Conservation (phyloP, 352 stramenopile genomes). For the Detonula confervacea region DNA sequence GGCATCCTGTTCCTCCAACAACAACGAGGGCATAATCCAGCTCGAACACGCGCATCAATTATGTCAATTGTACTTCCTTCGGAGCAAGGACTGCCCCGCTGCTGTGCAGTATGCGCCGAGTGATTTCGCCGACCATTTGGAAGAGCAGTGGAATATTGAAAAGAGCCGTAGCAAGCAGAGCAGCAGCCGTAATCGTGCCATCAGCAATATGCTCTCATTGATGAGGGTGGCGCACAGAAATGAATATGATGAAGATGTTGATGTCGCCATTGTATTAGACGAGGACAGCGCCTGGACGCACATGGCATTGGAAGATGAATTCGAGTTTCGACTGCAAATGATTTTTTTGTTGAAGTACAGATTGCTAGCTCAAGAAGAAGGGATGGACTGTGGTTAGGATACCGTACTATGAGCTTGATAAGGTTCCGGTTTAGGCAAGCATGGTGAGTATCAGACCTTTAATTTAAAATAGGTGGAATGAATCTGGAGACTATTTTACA, state of each 20-base stretch:
- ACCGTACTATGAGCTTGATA: constrained; percentile 86
- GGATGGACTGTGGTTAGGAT: constrained; percentile 83
- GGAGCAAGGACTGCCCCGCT: constrained; percentile 69
- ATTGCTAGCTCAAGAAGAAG: constrained; percentile 81
- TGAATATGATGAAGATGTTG: constrained; percentile 86
- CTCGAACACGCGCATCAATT: constrained; percentile 85
- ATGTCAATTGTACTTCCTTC: constrained; percentile 80
- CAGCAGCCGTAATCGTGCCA: constrained; percentile 71
- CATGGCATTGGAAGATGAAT: constrained; percentile 62
- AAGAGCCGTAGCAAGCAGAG: constrained; percentile 77
- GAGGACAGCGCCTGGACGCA: constrained; percentile 72
- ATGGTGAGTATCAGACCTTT: constrained; percentile 83
- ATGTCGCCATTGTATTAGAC: constrained; percentile 83
- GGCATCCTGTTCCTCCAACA: constrained; percentile 56
- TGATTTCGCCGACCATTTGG: constrained; percentile 72
- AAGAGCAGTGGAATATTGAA: constrained; percentile 76
- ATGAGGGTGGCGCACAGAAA: constrained; percentile 83
- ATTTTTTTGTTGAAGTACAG: constrained; percentile 85
- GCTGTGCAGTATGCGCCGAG: constrained; percentile 56
- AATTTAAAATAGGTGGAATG: too few relatives aligned
- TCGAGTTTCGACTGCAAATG: too few relatives aligned
- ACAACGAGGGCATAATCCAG: constrained; percentile 64
- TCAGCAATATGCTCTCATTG: constrained; percentile 73
- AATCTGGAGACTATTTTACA: too few relatives aligned
- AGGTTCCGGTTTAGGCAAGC: constrained; percentile 79